Evolutionary conservation across 2,329 filamentous ascomycete species (phyloP).

Genomic region (Neonectria ditissima): DNA sequence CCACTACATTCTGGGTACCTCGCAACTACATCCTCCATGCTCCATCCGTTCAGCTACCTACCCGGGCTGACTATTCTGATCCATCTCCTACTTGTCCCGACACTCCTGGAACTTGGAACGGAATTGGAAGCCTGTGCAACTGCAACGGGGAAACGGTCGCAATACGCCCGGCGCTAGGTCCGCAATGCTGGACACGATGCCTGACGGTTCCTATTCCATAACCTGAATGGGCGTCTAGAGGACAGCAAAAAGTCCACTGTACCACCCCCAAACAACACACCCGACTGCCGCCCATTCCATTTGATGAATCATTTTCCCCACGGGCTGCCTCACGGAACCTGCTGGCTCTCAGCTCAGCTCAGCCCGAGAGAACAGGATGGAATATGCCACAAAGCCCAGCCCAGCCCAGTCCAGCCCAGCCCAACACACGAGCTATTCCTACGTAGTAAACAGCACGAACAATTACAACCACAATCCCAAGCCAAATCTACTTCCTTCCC

Average conservation of each 20-base stretch:
- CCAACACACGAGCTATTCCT: background rate
- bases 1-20: slow-evolving; percentile 10
- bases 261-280: background rate
- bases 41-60: background rate
- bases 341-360: background rate
- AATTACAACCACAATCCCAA: background rate
- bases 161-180: slow-evolving; percentile 11
- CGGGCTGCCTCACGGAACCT: slow-evolving; percentile 2
- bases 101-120: background rate
- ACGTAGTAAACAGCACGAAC: background rate
- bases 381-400: background rate
- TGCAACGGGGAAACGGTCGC: background rate
- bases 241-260: background rate
- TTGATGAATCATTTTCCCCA: background rate
- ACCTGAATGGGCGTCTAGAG: background rate
- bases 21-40: slow-evolving; percentile 12
- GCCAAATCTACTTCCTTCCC: background rate
- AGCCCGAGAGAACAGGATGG: background rate
- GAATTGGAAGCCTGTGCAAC: slow-evolving; percentile 4
- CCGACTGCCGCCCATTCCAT: too few species aligned
- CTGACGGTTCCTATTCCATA: background rate
- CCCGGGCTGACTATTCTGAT: background rate
- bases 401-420: slow-evolving; percentile 3
- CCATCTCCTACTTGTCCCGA: slow-evolving; percentile 24
- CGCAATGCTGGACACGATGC: slow-evolving; percentile 12